Evolutionary conservation across 352 stramenopile species (phyloP).

Genomic region (Pythium inflatum): DNA sequence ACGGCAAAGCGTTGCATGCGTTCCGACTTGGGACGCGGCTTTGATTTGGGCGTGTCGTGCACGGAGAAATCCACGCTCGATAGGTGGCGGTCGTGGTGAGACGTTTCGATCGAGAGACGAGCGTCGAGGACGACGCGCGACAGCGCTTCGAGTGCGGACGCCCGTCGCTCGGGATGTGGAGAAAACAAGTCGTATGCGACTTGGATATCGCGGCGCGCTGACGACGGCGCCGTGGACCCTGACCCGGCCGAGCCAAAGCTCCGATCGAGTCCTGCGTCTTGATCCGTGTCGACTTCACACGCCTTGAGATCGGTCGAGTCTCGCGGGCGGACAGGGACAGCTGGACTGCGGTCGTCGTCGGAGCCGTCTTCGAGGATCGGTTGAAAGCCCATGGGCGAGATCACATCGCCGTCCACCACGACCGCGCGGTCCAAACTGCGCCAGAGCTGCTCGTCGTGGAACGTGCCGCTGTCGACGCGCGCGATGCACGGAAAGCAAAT

Average conservation of each 20-base stretch:
- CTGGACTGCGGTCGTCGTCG: not conserved
- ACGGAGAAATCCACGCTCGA: no score
- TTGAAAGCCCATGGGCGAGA: constrained; percentile 27
- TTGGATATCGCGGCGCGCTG: constrained; percentile 44
- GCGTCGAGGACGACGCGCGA: constrained; percentile 51
- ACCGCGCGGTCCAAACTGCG: constrained; percentile 26
- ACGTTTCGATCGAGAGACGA: no score
- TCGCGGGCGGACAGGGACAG: no score
- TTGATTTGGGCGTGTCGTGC: constrained; percentile 31
- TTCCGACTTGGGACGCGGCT: constrained; percentile 32
- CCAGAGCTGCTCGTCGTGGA: constrained; percentile 40
- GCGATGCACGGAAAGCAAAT: constrained; percentile 67
- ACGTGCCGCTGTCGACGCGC: constrained; percentile 53
- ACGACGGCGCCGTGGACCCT: constrained; percentile 35
- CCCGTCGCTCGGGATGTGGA: constrained; percentile 48
- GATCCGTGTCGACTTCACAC: constrained; percentile 9
- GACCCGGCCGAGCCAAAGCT: constrained; percentile 39
- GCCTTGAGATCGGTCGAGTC: constrained; percentile 14
- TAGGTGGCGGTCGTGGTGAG: no score
- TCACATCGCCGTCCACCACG: constrained; percentile 29
- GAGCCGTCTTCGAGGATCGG: constrained; percentile 8
- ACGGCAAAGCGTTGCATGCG: constrained; percentile 25
- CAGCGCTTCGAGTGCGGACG: constrained; percentile 55
- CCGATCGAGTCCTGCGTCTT: constrained; percentile 8
- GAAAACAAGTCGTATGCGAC: constrained; percentile 71